Evolutionary conservation across 768 basidiomycete genomes (phyloP).

Genomic region (Boletus pseudo-olivaceus): DNA sequence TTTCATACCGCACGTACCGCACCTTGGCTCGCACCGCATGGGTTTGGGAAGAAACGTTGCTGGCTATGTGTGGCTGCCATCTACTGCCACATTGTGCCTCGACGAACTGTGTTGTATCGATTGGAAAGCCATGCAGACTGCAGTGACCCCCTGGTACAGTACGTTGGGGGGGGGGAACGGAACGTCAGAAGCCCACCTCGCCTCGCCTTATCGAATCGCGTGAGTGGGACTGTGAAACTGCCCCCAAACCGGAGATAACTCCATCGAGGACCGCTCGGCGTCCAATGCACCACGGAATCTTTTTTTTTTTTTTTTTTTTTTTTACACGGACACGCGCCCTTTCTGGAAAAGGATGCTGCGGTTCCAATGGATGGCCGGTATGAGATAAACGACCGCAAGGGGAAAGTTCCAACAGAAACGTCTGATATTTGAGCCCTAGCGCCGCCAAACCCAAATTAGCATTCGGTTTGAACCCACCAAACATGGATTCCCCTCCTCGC

Average conservation of each 20-base stretch:
- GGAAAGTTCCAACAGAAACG: conserved; percentile 30
- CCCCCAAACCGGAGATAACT: conserved; percentile 11
- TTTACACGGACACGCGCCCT: conserved; percentile 9
- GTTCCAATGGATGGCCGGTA: conserved; percentile 3
- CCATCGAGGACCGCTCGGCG: conserved; percentile 4
- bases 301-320: not conserved
- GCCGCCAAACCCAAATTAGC: conserved; percentile 10
- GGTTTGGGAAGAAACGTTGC: not conserved
- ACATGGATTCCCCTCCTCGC: conserved; percentile 6
- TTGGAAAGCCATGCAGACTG: not conserved
- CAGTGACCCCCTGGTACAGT: not conserved
- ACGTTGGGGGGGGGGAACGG: not conserved
- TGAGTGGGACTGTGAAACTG: not conserved
- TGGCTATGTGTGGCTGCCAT: not conserved
- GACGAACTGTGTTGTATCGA: not conserved
- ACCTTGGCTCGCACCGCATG: conserved; percentile 1
- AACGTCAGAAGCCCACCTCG: not conserved
- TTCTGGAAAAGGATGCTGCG: conserved; percentile 6
- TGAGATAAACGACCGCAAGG: conserved; percentile 19
- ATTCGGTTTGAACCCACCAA: conserved; percentile 20
- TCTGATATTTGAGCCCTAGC: conserved; percentile 22
- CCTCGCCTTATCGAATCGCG: conserved; percentile 1
- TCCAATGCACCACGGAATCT: not conserved
- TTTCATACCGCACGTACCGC: conserved; percentile 1
- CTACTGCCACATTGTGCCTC: conserved; percentile 1